Base-by-base conservation (phyloP, 345 rosid genomes). In the Ricinus communis region DNA sequence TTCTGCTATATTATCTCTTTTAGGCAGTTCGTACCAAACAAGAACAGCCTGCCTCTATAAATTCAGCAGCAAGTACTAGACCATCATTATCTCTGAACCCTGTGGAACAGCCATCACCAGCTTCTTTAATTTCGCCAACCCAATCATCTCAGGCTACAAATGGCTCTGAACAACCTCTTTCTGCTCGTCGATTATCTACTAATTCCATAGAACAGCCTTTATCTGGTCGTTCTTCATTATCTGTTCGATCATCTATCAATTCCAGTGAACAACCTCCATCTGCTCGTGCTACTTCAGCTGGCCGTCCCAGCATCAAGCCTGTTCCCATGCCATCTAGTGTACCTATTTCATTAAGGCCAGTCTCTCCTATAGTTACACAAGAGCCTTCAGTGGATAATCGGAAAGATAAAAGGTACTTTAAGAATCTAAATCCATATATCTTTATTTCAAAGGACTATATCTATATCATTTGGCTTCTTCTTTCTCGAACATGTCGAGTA, bases 11-110 rank as follows among this genome's bases (percentile, higher is more conserved):
- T 68, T 73, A 56, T 76, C 74, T 75, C 27, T 68, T 50, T 68
- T 84, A 91, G 98, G 77, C 91, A 73, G 87, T 88, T 77, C 87
- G 82, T 70, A 77, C 81, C 68, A 77, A 75, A 77, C 84, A 71
- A 77, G 98, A 89, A 57, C 96, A 83, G 49, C 73, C 82, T 40
- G 71, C 75, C 51, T 70, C 87, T 38, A 76, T 78, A 68, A 87
- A 78, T 69, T 77, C 91, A 59, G 68, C 81, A 63, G 60, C 83
- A 62, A 73, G 76, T 70, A 74, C 56, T 69, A 82, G 78, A 68
- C 61, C 83, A n/a, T 74, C 85, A 45, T 25, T 69, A 19, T 41
- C 72, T 51, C 61, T 51, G 56, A 85, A 73, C 64, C 46, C 79
- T n/a, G 40, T 63, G 59, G 91, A 87, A 36, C 82, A 83, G 59